Conservation (phyloP, 2,329 filamentous ascomycete genomes). For the Cryphonectria japonica region DNA sequence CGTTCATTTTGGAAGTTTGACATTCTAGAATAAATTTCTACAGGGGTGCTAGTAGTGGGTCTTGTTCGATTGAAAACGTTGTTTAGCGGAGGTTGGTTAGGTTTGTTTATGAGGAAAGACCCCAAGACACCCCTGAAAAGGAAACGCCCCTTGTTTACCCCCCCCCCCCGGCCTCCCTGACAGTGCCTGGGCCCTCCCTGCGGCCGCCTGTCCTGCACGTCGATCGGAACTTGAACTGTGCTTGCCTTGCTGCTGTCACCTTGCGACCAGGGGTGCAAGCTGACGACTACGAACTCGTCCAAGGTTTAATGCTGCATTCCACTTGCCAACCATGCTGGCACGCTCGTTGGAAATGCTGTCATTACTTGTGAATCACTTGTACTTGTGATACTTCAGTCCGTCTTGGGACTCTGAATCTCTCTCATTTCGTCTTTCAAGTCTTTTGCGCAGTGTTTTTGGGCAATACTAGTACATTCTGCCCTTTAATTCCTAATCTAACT, state of each 20-base stretch:
- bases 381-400: constrained; percentile 11
- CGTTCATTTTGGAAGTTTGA: not conserved
- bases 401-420: constrained; percentile 18
- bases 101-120: not conserved
- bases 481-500: constrained; percentile 2
- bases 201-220: not conserved
- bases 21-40: constrained; percentile 18
- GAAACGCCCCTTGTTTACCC: not conserved
- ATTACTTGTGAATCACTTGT: constrained; percentile 3
- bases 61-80: not conserved
- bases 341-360: constrained; percentile 5
- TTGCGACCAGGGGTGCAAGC: not conserved
- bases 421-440: constrained; percentile 16
- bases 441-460: constrained; percentile 13
- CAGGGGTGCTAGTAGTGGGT: constrained; percentile 12
- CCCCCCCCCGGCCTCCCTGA: not conserved
- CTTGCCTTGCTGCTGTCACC: constrained; percentile 12
- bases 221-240: constrained; percentile 5
- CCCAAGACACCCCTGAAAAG: constrained; percentile 2
- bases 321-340: constrained; percentile 2
- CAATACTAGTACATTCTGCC: not conserved
- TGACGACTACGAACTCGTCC: not conserved
- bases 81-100: not conserved
- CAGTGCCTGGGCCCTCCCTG: not conserved
- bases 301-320: constrained; percentile 6